Percentiles rank a stretch among this genome's conserved stretches.
Evolutionary conservation across 2,329 filamentous ascomycete genomes (phyloP).

Genomic region (Colletotrichum graminicola): DNA sequence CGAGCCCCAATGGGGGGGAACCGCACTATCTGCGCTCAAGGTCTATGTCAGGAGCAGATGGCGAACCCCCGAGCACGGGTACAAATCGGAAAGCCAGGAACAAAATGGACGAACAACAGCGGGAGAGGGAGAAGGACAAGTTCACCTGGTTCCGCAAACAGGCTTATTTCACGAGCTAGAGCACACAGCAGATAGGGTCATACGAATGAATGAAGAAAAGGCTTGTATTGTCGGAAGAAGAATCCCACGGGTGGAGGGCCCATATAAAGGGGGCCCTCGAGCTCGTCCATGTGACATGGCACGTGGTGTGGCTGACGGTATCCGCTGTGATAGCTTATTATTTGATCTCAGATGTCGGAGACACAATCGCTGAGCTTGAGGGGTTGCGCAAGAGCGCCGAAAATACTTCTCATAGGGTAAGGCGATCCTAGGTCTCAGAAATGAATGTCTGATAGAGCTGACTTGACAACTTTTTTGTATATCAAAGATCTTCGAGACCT

Average conservation of each 20-base stretch:
- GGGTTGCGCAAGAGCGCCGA: slow-evolving; percentile 50
- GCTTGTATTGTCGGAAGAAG: too few species aligned
- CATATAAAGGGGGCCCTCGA: too few species aligned
- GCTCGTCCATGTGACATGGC: too few species aligned
- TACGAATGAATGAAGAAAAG: too few species aligned
- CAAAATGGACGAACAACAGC: slow-evolving; percentile 1
- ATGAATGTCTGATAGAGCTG: slow-evolving; percentile 19
- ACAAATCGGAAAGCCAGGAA: neutral
- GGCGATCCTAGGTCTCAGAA: slow-evolving; percentile 6
- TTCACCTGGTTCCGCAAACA: slow-evolving; percentile 47
- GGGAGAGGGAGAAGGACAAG: slow-evolving; percentile 30
- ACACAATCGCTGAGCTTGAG: slow-evolving; percentile 52
- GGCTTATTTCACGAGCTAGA: too few species aligned
- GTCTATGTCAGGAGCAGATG: neutral
- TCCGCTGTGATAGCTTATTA: too few species aligned
- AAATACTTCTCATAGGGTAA: slow-evolving; percentile 51
- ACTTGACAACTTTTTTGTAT: neutral
- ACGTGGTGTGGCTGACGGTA: too few species aligned
- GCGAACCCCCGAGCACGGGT: neutral
- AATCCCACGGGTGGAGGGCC: too few species aligned
- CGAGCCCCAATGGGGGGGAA: neutral
- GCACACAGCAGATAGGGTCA: too few species aligned
- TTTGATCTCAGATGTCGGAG: slow-evolving; percentile 44
- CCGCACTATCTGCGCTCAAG: neutral
- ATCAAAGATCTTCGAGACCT: slow-evolving; percentile 56